Base-by-base conservation (phyloP, 2,329 filamentous ascomycete species). In the Cytospora piceae region DNA sequence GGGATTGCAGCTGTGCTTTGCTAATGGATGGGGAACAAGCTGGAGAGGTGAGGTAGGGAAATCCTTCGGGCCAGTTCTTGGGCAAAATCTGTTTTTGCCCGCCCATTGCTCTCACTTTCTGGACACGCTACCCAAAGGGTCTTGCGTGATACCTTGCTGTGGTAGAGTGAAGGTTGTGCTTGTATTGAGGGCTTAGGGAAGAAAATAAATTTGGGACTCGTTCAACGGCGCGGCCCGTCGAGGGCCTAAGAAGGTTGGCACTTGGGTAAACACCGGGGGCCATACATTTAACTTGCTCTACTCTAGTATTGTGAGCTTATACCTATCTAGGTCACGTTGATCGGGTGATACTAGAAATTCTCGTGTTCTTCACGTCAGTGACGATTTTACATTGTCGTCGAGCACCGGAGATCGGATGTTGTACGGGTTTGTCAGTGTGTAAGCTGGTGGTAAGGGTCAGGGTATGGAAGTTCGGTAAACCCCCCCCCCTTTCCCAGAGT, bases 1-100 rank as follows among this genome's bases (percentile, higher is more conserved):
- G 74, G 31, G 74, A 69, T 24, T 74, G 68, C 15, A 78, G 73
- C 61, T 87, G 84, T 1, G 71, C 22, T 20, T 76, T 72, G 8
- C 77, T 77, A 42, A 87, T 72, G 67, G 79, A 76, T 51, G 78
- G 78, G 32, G 81, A 82, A 73, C 85, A 81, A 3, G 77, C 72
- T 2, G 87, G 84, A 3, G 75, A 70, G 2, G 76, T 78, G 57
- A 89, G 80, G 71, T 88, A 90, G 2, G 80, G 77, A 2, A 88
- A 70, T 12, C 76, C 61, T 4, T 76, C 46, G 0, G 87, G 86
- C 87, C 87, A 90, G 74, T 87, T 87, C 69, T 81, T 83, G 2
- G 86, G 85, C 29, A 70, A 56, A n/a, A 64, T 12, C 42, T 62
- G 53, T 46, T 61, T 64, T 15, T 67, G 39, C 32, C 55, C 59